Evolutionary conservation across 2,329 filamentous ascomycete species (phyloP).

Genomic region (Emmonsiellopsis sp.): DNA sequence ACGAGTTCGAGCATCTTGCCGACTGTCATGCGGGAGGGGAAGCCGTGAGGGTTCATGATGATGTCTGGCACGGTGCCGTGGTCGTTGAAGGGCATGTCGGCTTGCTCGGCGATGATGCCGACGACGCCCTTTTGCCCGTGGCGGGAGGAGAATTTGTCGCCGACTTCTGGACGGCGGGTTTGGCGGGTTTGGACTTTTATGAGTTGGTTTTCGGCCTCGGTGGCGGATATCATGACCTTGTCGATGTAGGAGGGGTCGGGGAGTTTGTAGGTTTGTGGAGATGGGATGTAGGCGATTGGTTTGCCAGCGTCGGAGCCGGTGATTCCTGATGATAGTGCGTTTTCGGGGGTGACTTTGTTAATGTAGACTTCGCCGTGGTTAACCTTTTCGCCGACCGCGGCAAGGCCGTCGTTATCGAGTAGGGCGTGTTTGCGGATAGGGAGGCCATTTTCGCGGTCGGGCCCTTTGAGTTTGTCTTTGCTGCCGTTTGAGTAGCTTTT

Average conservation of each 20-base stretch:
- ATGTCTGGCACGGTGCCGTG: slow-evolving; percentile 89
- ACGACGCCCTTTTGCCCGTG: slow-evolving; percentile 98
- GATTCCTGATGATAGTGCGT: slow-evolving; percentile 64
- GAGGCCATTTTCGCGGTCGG: slow-evolving; percentile 54
- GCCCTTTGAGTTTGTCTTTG: slow-evolving; percentile 51
- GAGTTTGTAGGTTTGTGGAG: slow-evolving; percentile 62
- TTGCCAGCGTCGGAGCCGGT: slow-evolving; percentile 49
- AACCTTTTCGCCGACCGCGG: slow-evolving; percentile 74
- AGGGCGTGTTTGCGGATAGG: slow-evolving; percentile 60
- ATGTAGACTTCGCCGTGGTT: slow-evolving; percentile 76
- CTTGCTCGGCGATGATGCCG: slow-evolving; percentile 91
- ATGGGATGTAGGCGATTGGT: slow-evolving; percentile 27
- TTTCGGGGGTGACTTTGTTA: slow-evolving; percentile 77
- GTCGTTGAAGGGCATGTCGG: slow-evolving; percentile 94
- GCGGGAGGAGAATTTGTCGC: slow-evolving; percentile 97
- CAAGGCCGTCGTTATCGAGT: slow-evolving; percentile 79
- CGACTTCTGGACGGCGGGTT: slow-evolving; percentile 85
- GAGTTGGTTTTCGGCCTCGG: slow-evolving; percentile 74
- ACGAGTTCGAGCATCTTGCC: slow-evolving; percentile 95
- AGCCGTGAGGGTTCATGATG: slow-evolving; percentile 99
- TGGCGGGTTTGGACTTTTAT: slow-evolving; percentile 96
- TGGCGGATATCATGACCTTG: slow-evolving; percentile 89
- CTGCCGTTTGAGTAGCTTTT: slow-evolving; percentile 80
- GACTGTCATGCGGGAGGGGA: slow-evolving; percentile 98
- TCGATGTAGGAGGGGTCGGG: slow-evolving; percentile 84